Conservation (phyloP, 2,329 filamentous ascomycete genomes). For the Arachnopeziza araneosa region DNA sequence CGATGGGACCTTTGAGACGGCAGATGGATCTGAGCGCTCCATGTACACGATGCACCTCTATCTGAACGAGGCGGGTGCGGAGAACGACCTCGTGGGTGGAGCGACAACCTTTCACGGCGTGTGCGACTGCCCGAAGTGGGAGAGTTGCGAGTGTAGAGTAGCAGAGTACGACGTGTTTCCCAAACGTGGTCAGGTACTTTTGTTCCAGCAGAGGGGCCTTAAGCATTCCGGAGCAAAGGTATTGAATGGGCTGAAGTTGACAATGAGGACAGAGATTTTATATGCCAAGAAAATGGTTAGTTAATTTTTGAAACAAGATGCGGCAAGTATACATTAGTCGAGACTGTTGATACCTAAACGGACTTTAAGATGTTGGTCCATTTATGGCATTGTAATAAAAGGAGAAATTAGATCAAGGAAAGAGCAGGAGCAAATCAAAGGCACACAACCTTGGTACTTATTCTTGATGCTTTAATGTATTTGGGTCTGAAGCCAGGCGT, state of each 20-base stretch:
- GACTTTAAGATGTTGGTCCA: no score
- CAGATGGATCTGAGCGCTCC: conserved; percentile 18
- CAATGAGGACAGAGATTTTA: conserved; percentile 50
- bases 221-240: conserved; percentile 51
- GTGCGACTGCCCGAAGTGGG: neutral
- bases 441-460: no score
- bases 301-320: neutral
- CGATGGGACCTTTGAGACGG: conserved; percentile 53
- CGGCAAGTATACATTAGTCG: no score
- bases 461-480: no score
- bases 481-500: no score
- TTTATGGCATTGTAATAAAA: no score
- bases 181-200: conserved; percentile 50
- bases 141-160: neutral
- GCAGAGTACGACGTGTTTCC: conserved; percentile 49
- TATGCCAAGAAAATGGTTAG: conserved; percentile 28
- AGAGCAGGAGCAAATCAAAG: no score
- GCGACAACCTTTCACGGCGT: conserved; percentile 46
- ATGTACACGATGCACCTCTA: conserved; percentile 53
- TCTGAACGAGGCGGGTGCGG: conserved; percentile 36
- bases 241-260: conserved; percentile 47
- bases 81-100: conserved; percentile 30
- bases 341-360: no score
- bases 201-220: conserved; percentile 51
- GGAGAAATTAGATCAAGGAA: no score